These are phyloP conservation scores for Amphichorda felina DNA, from an alignment of 2,329 filamentous ascomycete genomes.

Conservation along the genomic window DNA sequence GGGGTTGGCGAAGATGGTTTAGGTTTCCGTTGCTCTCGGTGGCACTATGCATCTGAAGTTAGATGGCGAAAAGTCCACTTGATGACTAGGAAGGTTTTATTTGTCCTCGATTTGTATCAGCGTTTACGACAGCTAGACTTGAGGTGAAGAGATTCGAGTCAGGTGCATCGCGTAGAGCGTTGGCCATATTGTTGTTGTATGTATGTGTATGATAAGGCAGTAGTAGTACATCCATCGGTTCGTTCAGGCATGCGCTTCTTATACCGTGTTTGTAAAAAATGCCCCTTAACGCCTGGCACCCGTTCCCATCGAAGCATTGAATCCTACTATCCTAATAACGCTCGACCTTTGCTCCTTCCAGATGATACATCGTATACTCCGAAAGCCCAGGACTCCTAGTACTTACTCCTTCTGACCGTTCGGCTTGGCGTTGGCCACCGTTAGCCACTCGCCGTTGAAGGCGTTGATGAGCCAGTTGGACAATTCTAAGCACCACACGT, in stretches of 20 bases:
- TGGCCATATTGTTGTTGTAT: constrained; percentile 1
- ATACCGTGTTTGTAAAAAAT: no score
- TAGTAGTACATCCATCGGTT: not conserved
- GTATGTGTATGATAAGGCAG: constrained; percentile 7
- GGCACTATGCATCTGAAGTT: not conserved
- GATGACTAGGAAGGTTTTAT: not conserved
- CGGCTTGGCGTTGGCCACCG: constrained; percentile 38
- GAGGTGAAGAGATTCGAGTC: not conserved
- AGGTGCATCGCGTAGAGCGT: not conserved
- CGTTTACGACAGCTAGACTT: constrained; percentile 2
- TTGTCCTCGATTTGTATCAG: not conserved
- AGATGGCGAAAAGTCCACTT: not conserved
- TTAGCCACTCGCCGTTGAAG: constrained; percentile 92
- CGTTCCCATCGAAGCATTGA: no score
- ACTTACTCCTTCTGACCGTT: constrained; percentile 9
- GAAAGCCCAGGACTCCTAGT: not conserved
- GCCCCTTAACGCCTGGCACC: no score
- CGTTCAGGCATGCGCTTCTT: not conserved
- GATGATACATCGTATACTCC: no score
- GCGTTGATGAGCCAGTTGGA: constrained; percentile 91
- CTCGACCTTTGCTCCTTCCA: no score
- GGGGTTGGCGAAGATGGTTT: not conserved
- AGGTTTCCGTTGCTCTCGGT: not conserved
- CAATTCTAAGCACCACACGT: constrained; percentile 60
- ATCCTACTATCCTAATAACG: no score